Percentiles rank a stretch among this genome's conserved stretches.
Evolutionary conservation across 352 stramenopile genomes (phyloP).

Genomic region (Pythium grandisporangium): DNA sequence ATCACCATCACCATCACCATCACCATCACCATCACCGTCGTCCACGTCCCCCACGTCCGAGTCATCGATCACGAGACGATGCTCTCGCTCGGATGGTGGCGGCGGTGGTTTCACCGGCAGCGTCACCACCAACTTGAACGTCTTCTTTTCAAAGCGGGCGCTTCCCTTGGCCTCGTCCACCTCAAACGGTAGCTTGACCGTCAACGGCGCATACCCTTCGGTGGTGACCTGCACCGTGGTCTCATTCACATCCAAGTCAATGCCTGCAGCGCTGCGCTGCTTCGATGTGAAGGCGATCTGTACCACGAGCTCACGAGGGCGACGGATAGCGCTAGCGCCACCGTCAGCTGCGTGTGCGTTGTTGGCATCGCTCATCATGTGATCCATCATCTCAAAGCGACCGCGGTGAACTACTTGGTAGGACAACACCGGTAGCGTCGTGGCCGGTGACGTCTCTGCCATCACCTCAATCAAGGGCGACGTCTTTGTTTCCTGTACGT

Average conservation of each 20-base stretch:
- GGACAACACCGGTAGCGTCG: constrained; percentile 27
- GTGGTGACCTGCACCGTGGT: constrained; percentile 25
- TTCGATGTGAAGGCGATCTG: constrained; percentile 57
- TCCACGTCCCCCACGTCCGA: no score
- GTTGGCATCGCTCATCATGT: constrained; percentile 19
- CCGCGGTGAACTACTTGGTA: constrained; percentile 58
- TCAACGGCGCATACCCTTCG: constrained; percentile 36
- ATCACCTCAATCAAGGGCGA: constrained; percentile 6
- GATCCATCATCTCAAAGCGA: constrained; percentile 60
- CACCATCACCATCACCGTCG: constrained; percentile 21
- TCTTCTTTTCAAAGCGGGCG: constrained; percentile 82
- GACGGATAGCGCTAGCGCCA: constrained; percentile 4
- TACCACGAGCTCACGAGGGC: constrained; percentile 57
- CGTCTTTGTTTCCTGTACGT: not conserved
- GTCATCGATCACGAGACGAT: constrained; percentile 16
- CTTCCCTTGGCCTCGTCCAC: constrained; percentile 69
- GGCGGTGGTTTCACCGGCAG: constrained; percentile 63
- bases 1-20: constrained; percentile 13
- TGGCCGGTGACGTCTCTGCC: constrained; percentile 8
- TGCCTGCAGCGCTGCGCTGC: constrained; percentile 33
- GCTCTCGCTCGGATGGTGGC: constrained; percentile 7
- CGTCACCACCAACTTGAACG: constrained; percentile 60
- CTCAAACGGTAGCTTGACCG: constrained; percentile 56
- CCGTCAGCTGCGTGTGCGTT: no score
- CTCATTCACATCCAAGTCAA: constrained; percentile 67